Conservation (phyloP, 768 basidiomycete species). For the Boletus subcaerulescens region DNA sequence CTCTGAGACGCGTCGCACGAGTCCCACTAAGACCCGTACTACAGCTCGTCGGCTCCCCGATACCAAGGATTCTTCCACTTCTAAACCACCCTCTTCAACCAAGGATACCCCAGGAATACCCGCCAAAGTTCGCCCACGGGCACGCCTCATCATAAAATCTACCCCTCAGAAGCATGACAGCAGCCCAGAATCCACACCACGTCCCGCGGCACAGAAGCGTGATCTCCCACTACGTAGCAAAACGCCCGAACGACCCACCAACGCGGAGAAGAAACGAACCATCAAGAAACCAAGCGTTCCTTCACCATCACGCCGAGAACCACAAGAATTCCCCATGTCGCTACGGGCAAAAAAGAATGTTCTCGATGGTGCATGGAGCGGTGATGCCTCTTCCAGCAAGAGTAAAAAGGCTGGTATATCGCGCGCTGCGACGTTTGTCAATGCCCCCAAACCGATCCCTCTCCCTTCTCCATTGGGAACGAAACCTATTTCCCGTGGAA, state of each 20-base stretch:
- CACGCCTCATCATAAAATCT: constrained; percentile 6
- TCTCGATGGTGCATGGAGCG: constrained; percentile 8
- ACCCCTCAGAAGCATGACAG: neutral
- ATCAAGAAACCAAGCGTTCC: constrained; percentile 7
- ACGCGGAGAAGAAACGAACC: neutral
- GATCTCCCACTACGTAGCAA: constrained; percentile 5
- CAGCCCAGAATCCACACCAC: constrained; percentile 22
- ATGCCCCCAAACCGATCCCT: constrained; percentile 6
- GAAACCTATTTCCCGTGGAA: constrained; percentile 6
- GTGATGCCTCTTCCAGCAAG: constrained; percentile 10
- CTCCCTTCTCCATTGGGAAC: constrained; percentile 22
- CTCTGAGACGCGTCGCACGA: constrained; percentile 3
- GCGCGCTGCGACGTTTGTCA: neutral
- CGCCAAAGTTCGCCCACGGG: constrained; percentile 12
- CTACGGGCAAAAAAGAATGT: constrained; percentile 23
- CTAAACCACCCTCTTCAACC: neutral
- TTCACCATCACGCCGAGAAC: constrained; percentile 8
- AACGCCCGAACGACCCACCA: constrained; percentile 1
- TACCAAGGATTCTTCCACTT: constrained; percentile 1
- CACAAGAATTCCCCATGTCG: constrained; percentile 26
- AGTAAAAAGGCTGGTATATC: constrained; percentile 11
- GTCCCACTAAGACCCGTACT: neutral
- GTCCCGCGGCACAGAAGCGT: neutral
- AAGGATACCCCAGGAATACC: neutral
- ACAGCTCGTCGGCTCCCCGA: neutral